Conservation (phyloP, 805 yeast genomes). For the Monosporozyma servazzii region DNA sequence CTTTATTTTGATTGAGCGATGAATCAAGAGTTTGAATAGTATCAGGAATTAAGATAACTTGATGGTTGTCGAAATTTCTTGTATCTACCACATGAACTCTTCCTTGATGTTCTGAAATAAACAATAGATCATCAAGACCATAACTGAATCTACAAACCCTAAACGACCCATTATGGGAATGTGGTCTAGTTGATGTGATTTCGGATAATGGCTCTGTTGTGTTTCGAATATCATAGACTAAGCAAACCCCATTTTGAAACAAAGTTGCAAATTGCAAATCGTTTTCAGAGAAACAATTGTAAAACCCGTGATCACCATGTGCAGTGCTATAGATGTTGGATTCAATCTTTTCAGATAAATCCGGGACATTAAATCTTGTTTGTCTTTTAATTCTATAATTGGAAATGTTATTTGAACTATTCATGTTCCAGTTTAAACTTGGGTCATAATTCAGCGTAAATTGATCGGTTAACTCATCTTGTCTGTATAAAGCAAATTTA, state of each 20-base stretch:
- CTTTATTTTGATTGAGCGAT: not conserved
- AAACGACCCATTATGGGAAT: constrained; percentile 53
- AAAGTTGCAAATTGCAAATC: constrained; percentile 68
- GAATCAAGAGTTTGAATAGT: constrained; percentile 18
- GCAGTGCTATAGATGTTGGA: constrained; percentile 40
- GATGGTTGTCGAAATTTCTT: constrained; percentile 63
- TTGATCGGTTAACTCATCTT: constrained; percentile 26
- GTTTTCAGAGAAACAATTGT: constrained; percentile 68
- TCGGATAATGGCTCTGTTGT: constrained; percentile 42
- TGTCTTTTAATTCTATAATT: constrained; percentile 20
- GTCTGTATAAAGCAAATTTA: constrained; percentile 45
- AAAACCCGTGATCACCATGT: constrained; percentile 70
- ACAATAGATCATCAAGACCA: constrained; percentile 65
- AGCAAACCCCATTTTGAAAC: constrained; percentile 77
- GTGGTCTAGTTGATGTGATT: constrained; percentile 51
- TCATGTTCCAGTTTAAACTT: constrained; percentile 10
- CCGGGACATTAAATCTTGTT: constrained; percentile 25
- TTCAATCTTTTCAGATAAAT: constrained; percentile 13
- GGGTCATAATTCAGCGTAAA: constrained; percentile 24
- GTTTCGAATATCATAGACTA: constrained; percentile 69
- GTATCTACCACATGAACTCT: constrained; percentile 79
- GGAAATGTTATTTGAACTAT: constrained; percentile 19
- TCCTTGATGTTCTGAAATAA: constrained; percentile 77
- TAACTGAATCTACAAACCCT: constrained; percentile 54
- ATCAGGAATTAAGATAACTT: constrained; percentile 60